Evolutionary conservation across 345 rosid genomes (phyloP).

Genomic region (Stellera chamaejasme): DNA sequence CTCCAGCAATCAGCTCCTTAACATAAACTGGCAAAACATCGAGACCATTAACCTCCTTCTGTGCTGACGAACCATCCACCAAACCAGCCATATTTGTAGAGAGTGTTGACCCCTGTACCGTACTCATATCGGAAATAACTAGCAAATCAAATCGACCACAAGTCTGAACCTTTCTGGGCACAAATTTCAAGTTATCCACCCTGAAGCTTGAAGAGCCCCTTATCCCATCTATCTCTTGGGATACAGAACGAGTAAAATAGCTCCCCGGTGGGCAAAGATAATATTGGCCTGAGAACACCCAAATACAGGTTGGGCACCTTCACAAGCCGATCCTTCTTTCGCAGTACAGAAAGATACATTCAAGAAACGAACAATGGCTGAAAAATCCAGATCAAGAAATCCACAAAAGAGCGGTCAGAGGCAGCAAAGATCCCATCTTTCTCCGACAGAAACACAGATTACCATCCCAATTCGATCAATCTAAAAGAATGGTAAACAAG

Average conservation of each 20-base stretch:
- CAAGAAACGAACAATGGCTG: constrained; percentile 25
- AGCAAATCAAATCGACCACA: constrained; percentile 2
- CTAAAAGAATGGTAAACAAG: neutral
- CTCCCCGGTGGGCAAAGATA: constrained; percentile 27
- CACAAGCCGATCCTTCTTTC: constrained; percentile 54
- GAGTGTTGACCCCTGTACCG: constrained; percentile 70
- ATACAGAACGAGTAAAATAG: constrained; percentile 29
- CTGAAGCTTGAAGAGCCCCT: constrained; percentile 46
- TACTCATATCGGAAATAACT: constrained; percentile 31
- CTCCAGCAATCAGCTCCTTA: constrained; percentile 89
- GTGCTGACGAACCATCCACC: constrained; percentile 46
- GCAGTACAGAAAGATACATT: constrained; percentile 55
- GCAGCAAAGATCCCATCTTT: constrained; percentile 15
- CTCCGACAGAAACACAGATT: constrained; percentile 7
- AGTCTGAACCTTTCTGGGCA: neutral
- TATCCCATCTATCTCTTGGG: constrained; percentile 92
- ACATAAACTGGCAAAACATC: constrained; percentile 75
- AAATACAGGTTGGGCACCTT: constrained; percentile 32
- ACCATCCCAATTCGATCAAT: neutral
- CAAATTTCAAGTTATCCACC: constrained; percentile 32
- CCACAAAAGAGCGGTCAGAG: constrained; percentile 19
- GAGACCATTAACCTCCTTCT: constrained; percentile 26
- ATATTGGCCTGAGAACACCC: constrained; percentile 57
- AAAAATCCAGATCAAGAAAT: constrained; percentile 14
- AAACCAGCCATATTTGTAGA: constrained; percentile 52